Evolutionary conservation across 2,329 filamentous ascomycete species (phyloP), one percentile per base, ranked within the genome.

Genomic region (Nigrospora sphaerica): DNA sequence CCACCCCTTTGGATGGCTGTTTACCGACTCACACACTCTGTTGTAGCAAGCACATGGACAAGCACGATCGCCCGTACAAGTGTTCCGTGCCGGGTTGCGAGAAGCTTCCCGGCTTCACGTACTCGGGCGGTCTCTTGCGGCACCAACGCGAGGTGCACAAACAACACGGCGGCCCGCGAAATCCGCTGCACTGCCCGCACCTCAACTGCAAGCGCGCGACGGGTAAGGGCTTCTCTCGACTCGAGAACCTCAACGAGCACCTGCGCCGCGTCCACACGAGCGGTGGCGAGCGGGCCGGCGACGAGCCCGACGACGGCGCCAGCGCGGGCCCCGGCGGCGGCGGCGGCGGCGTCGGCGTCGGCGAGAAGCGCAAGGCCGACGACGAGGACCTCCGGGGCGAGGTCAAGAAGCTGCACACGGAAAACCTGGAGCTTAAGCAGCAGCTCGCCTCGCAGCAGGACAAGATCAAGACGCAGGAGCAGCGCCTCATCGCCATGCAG

Each of bases 161-260:
- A 64, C 89, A 92, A 68, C 86, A 95, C 57, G 88, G 89, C 46
- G 90, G 89, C 2, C 88, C 90, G 11, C 90, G 91, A 63, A 90
- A 95, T 52, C 84, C 86, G 3, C 77, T 95, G 46, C 87, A 88
- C 71, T 97, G 92, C 59, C 90, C 90, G 0, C 86, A 92, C 58
- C 66, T 74, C 34, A 89, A 88, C 61, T 97, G 92, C 76, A 95
- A 95, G 64, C 85, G 92, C 34, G 88, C 90, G 59, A 83, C 81
- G 0, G 91, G 89, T 51, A 88, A 89, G 58, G 90, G 90, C 18
- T 97, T 97, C 64, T 95, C 91, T 10, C 82, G 92, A 42, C 87
- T 91, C 60, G 92, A 97, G 68, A 97, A 97, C 58, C 74, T 96
- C 4, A 90, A 92, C 61, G 92, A 97, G 67, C 92, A 97, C 66